Percentiles rank a stretch among this genome's conserved stretches.
Conservation (phyloP, 1,284 basidiomycete genomes). For the Vanrija pseudolonga region DNA sequence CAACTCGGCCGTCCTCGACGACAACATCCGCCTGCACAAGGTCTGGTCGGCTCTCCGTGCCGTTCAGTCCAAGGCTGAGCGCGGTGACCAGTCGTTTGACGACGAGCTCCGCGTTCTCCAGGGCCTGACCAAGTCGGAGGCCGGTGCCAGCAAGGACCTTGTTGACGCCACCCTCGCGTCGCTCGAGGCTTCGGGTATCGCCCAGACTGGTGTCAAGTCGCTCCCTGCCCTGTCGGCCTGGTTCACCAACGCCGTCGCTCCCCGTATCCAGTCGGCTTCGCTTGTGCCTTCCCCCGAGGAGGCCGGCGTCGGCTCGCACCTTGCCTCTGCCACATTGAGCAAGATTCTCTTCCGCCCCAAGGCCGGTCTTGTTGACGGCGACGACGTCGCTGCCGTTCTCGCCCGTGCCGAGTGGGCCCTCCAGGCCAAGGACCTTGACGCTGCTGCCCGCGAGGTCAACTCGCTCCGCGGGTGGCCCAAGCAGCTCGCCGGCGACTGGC, state of each 20-base stretch:
- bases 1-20: slow-evolving; percentile 83
- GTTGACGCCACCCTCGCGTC: slow-evolving; percentile 65
- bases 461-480: slow-evolving; percentile 82
- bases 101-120: slow-evolving; percentile 82
- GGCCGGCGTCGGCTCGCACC: slow-evolving; percentile 80
- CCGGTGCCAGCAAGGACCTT: slow-evolving; percentile 46
- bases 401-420: slow-evolving; percentile 87
- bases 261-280: slow-evolving; percentile 79
- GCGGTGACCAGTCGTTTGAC: slow-evolving; percentile 68
- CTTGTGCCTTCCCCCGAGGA: slow-evolving; percentile 70
- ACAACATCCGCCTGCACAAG: slow-evolving; percentile 77
- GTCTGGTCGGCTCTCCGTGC: slow-evolving; percentile 52
- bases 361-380: slow-evolving; percentile 64
- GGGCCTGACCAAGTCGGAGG: slow-evolving; percentile 55
- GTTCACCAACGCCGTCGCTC: slow-evolving; percentile 81
- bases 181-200: slow-evolving; percentile 69
- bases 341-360: slow-evolving; percentile 73
- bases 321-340: slow-evolving; percentile 74
- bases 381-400: slow-evolving; percentile 80
- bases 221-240: slow-evolving; percentile 82
- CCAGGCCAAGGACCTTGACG: slow-evolving; percentile 88
- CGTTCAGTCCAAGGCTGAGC: slow-evolving; percentile 54
- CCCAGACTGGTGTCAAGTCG: slow-evolving; percentile 84
- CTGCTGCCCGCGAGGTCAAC: slow-evolving; percentile 86
- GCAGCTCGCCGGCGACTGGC: slow-evolving; percentile 80